These are phyloP conservation scores for Jatropha multifida DNA, from an alignment of 441 rosid genomes.

Conservation along the genomic window DNA sequence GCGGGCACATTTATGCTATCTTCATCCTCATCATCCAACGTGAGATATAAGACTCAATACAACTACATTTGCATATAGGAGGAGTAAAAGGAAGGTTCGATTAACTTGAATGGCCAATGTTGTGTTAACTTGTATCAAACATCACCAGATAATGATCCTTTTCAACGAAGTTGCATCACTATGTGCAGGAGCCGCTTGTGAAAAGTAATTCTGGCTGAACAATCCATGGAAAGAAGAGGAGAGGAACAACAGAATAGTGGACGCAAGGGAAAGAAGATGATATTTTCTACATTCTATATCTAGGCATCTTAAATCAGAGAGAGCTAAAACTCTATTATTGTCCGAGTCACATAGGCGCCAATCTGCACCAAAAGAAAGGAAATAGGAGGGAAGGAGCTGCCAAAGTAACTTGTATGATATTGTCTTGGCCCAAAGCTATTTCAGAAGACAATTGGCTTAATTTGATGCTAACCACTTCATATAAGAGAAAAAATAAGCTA, in stretches of 20 bases:
- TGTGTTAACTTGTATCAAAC: not conserved
- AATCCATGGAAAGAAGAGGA: not conserved
- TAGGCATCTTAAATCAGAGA: not conserved
- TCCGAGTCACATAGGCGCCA: not conserved
- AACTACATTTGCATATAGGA: not conserved
- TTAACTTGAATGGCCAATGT: slow-evolving; percentile 2
- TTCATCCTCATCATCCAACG: slow-evolving; percentile 2
- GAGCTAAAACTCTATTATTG: not conserved
- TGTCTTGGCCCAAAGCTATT: not conserved
- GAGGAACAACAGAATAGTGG: not conserved
- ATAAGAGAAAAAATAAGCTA: not conserved
- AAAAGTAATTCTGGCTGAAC: slow-evolving; percentile 4
- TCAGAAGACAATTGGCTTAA: not conserved
- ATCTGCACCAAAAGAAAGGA: not conserved
- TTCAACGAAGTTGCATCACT: not conserved
- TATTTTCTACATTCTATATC: not conserved
- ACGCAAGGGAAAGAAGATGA: not conserved
- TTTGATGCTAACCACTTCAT: not conserved
- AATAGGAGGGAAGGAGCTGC: not conserved
- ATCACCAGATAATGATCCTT: not conserved
- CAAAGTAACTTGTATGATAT: not conserved
- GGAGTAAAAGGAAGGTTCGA: not conserved
- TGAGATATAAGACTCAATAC: not conserved
- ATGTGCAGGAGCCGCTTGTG: not conserved
- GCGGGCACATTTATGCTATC: not conserved